phyloP scores from a whole-genome alignment of 169 alveolate species.

The Cytauxzoon felis region DNA sequence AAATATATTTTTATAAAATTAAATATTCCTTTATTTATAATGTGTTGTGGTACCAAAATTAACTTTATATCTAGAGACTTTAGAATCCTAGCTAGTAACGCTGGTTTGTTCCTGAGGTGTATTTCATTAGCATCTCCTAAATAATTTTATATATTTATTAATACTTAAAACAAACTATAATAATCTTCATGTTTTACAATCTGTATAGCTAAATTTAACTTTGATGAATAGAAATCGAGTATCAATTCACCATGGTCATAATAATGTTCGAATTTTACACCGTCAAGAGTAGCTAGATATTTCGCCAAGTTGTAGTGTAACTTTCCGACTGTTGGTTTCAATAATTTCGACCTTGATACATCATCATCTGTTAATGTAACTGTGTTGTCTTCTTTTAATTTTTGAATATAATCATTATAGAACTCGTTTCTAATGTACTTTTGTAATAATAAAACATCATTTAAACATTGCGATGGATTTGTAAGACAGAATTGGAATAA shows the following conservation, averaged over 20 bases:
- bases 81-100: conserved; percentile 12
- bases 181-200: conserved; percentile 16
- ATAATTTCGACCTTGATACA: background rate
- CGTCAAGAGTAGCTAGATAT: background rate
- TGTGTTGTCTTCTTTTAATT: too few species aligned
- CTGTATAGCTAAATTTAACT: conserved; percentile 23
- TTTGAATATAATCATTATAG: conserved; percentile 8
- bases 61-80: conserved; percentile 12
- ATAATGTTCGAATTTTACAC: conserved; percentile 9
- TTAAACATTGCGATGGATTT: background rate
- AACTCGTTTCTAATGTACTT: conserved; percentile 16
- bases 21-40: conserved; percentile 1
- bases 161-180: conserved; percentile 23
- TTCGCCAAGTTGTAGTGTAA: background rate
- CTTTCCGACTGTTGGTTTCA: conserved; percentile 17
- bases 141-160: background rate
- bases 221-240: conserved; percentile 46
- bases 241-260: conserved; percentile 18
- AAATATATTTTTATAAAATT: too few species aligned
- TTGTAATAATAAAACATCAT: conserved; percentile 27
- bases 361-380: background rate
- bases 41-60: conserved; percentile 36
- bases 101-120: conserved; percentile 34
- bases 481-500: conserved; percentile 36
- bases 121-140: conserved; percentile 2